Evolutionary conservation across 2,329 filamentous ascomycete species (phyloP).

Genomic region (Pseudocercospora eumusae): DNA sequence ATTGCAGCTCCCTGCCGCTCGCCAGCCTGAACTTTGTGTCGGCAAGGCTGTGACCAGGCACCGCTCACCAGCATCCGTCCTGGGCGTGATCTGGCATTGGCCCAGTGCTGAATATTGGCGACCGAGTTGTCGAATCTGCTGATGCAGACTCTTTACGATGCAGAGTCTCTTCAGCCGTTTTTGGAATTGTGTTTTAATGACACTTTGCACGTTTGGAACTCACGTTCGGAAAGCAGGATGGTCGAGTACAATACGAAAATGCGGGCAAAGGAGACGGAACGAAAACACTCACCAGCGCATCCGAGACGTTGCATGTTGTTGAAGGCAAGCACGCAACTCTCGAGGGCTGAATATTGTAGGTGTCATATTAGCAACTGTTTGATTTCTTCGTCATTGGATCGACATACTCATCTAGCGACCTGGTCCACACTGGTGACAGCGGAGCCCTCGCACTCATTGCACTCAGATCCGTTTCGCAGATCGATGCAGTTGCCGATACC

Average conservation of each 20-base stretch:
- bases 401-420: slow-evolving; percentile 17
- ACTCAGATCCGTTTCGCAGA: background rate
- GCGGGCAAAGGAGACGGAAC: background rate
- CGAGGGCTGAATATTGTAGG: background rate
- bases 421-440: slow-evolving; percentile 3
- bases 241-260: background rate
- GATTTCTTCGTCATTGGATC: background rate
- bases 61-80: background rate
- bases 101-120: background rate
- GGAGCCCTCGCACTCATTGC: background rate
- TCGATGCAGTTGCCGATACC: background rate
- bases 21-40: background rate
- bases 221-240: background rate
- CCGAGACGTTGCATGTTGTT: background rate
- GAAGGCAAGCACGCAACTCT: background rate
- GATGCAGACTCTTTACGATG: background rate
- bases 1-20: background rate
- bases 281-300: background rate
- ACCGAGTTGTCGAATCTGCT: background rate
- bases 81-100: background rate
- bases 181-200: background rate
- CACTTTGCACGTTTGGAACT: background rate
- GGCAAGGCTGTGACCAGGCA: background rate
- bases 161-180: background rate
- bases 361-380: background rate